Percentiles rank a stretch among this genome's conserved stretches.
Conservation (phyloP, 768 basidiomycete species). For the Trametes sanguinea region DNA sequence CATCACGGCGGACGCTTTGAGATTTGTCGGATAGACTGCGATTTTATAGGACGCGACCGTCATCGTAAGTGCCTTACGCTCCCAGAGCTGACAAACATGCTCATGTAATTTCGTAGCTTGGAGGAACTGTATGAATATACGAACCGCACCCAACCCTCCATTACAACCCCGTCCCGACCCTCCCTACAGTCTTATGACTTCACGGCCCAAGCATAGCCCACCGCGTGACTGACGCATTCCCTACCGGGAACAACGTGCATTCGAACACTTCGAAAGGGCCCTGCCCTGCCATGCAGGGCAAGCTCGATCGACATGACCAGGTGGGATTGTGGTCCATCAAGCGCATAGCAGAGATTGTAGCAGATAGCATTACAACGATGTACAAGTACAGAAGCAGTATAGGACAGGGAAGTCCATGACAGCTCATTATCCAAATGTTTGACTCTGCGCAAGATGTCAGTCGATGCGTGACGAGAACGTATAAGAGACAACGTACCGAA, state of each 20-base stretch:
- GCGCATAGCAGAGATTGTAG: neutral
- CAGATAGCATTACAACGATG: slow-evolving; percentile 23
- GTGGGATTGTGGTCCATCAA: neutral
- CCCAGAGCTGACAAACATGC: slow-evolving; percentile 11
- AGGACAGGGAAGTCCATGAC: slow-evolving; percentile 9
- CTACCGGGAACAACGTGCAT: too few relatives aligned
- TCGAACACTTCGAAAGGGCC: too few relatives aligned
- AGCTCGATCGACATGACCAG: too few relatives aligned
- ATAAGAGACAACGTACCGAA: slow-evolving; percentile 42
- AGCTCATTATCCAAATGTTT: slow-evolving; percentile 77
- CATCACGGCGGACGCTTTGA: slow-evolving; percentile 73
- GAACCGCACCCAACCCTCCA: neutral
- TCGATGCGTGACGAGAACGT: neutral
- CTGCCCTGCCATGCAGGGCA: too few relatives aligned
- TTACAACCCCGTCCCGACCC: neutral
- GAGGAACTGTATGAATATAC: neutral
- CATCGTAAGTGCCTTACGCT: slow-evolving; percentile 4
- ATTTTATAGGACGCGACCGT: neutral
- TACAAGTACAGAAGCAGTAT: slow-evolving; percentile 18
- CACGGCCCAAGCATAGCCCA: too few relatives aligned
- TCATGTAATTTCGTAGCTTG: slow-evolving; percentile 5
- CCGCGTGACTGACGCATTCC: too few relatives aligned
- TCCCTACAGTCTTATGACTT: neutral
- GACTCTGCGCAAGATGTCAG: slow-evolving; percentile 48
- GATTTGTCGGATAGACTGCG: slow-evolving; percentile 71